Evolutionary conservation across 345 rosid genomes (phyloP).

Genomic region (Anacardium occidentale): DNA sequence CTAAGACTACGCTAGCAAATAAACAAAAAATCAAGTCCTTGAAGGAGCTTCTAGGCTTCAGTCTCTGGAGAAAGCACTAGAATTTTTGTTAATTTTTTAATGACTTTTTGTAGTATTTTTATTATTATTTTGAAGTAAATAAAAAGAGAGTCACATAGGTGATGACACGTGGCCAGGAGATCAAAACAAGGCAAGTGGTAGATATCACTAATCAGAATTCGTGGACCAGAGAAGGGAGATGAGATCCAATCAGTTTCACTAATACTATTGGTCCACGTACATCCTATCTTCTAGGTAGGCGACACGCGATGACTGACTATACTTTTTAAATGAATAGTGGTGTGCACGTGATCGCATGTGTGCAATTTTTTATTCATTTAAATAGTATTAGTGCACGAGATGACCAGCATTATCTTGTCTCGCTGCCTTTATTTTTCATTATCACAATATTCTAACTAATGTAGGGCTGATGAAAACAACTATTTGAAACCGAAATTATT

Average conservation of each 20-base stretch:
- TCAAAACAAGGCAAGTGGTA: slow-evolving; percentile 36
- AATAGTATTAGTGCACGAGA: too few species aligned
- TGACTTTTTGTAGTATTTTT: slow-evolving; percentile 11
- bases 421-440: too few species aligned
- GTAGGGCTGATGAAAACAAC: too few species aligned
- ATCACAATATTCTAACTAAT: too few species aligned
- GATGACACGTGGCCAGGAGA: slow-evolving; percentile 58
- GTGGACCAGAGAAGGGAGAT: slow-evolving; percentile 70
- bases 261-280: slow-evolving; percentile 67
- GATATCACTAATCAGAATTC: slow-evolving; percentile 72
- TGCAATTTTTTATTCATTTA: too few species aligned
- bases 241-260: slow-evolving; percentile 79
- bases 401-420: too few species aligned
- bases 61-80: slow-evolving; percentile 24
- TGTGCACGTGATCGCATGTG: too few species aligned
- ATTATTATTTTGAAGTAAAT: slow-evolving; percentile 22
- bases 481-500: too few species aligned
- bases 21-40: slow-evolving; percentile 17
- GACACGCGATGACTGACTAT: slow-evolving; percentile 43
- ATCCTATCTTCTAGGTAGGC: background rate
- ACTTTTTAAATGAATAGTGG: too few species aligned
- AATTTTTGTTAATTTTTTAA: slow-evolving; percentile 5
- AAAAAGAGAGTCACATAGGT: slow-evolving; percentile 22
- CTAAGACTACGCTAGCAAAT: slow-evolving; percentile 4
- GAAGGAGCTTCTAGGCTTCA: slow-evolving; percentile 45